Base-by-base conservation (phyloP, 2,329 filamentous ascomycete species). In the Didymella glomerata region DNA sequence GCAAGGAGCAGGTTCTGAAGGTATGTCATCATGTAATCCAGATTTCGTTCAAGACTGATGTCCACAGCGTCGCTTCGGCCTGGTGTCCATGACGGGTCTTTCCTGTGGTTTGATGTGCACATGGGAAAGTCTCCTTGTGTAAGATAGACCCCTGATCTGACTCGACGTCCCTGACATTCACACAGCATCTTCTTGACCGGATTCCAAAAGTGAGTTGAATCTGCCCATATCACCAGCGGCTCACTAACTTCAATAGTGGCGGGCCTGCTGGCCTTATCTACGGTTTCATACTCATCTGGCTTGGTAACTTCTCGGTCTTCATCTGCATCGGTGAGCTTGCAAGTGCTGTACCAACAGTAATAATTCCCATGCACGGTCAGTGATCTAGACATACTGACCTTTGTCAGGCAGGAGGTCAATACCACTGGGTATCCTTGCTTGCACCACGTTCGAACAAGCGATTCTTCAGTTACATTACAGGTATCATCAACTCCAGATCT, bases 391-490 rank as follows among this genome's bases (percentile, higher is more conserved):
- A 10, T 20, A 40, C 36, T 40, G 36, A 40, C 36, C n/a, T 20
- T 4, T 40, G n/a, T 40, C 16, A 40, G 36, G 36, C 75, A 28
- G 78, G 77, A 13, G 78, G 77, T 24, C 75, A 78, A 60, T 79
- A 78, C 52, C 73, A 77, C 55, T 79, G 72, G 77, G 79, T 81
- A 1, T 77, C 74, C 18, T 72, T 81, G 30, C 77, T 82, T 22
- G 79, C 79, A 4, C 80, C 80, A 11, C 69, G 68, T 6, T 74
- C 72, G 3, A 75, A 73, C 44, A 79, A 80, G 58, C 78, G 76
- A 41, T 77, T 80, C 48, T 74, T 81, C 52, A 81, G 79, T 61
- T 82, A 82, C 54, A 69, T 82, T 13, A 76, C 79, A 8, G 74
- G 74, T 76, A 68, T 10, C 11, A 5, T 1, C 20, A 7, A 5